Conservation (phyloP, 2,329 filamentous ascomycete genomes). For the Cytospora leucostoma region DNA sequence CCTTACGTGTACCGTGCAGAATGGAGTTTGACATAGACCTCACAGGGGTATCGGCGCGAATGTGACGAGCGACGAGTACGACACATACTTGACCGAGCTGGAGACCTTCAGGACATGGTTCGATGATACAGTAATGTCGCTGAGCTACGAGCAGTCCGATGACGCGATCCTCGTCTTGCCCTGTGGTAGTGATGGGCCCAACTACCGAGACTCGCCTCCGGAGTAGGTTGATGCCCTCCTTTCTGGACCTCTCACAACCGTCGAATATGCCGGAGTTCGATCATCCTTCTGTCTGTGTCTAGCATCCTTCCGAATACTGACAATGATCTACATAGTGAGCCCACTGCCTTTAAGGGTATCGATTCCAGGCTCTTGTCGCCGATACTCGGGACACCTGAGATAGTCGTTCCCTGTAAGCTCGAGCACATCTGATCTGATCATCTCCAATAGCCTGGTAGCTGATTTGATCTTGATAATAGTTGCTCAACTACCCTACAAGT, state of each 20-base stretch:
- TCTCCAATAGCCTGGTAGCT: not conserved
- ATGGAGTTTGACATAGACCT: not conserved
- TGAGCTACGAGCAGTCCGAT: not conserved
- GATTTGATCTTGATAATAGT: not conserved
- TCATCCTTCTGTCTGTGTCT: not conserved
- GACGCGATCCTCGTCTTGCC: constrained; percentile 18
- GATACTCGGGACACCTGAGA: constrained; percentile 20
- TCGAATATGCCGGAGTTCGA: not conserved
- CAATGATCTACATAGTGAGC: constrained; percentile 1
- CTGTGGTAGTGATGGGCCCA: constrained; percentile 4
- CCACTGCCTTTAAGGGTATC: constrained; percentile 11
- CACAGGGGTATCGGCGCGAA: constrained; percentile 12
- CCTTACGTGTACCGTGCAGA: not conserved
- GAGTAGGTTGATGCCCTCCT: constrained; percentile 7
- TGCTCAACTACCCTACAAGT: constrained; percentile 24
- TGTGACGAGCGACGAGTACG: constrained; percentile 18
- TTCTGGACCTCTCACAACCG: too few relatives aligned
- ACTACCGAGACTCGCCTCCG: constrained; percentile 17
- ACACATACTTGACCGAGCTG: constrained; percentile 10
- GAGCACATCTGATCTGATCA: too few relatives aligned
- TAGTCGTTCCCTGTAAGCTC: constrained; percentile 22
- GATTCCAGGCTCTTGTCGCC: constrained; percentile 14
- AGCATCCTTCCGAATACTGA: not conserved
- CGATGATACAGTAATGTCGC: constrained; percentile 10
- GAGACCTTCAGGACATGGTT: constrained; percentile 24